Base-by-base conservation (phyloP, 2,329 filamentous ascomycete genomes). In the Diaporthe sp. region DNA sequence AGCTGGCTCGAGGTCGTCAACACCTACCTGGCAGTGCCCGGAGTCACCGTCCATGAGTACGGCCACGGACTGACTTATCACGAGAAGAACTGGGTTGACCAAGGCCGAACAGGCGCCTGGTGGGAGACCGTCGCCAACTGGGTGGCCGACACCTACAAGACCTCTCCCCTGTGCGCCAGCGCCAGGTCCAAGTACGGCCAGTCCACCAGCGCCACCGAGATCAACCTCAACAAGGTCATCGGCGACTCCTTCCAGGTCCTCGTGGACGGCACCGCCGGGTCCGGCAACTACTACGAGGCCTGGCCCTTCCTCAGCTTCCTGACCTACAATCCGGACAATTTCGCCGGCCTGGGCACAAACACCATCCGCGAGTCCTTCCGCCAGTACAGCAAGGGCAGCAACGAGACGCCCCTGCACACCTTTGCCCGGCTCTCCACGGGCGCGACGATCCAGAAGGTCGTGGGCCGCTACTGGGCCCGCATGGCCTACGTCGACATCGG, bases 401-500 rank as follows among this genome's bases (percentile, higher is more conserved):
- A 89, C 77, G 87, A 89, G 79, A 88, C 87, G 0, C 88, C 87
- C 1, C 82, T 89, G 28, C 87, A 89, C 72, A 82, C 84, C 2
- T 81, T 89, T 2, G 81, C 84, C 25, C 83, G 86, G 28, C 80
- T 89, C 77, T 10, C 79, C 78, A 44, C 75, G 81, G 31, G 80
- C 79, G 65, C 65, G 25, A 81, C 83, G 22, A 84, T 85, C 28
- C 83, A 85, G 17, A 73, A 81, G 12, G 81, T 89, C 12, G 84
- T 89, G 10, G 87, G 84, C 4, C 81, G 83, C 22, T 89, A 89
- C 81, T 89, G 87, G 87, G 88, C 88, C 2, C 84, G 84, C 75
- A 89, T 89, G 88, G 88, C 88, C 6, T 88, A 86, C 76, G 86
- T 86, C 15, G 88, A 89, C 58, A 87, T 89, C 44, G 87, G 86